phyloP scores from a whole-genome alignment of 2,329 filamentous ascomycete genomes.

The Nothophoma quercina region DNA sequence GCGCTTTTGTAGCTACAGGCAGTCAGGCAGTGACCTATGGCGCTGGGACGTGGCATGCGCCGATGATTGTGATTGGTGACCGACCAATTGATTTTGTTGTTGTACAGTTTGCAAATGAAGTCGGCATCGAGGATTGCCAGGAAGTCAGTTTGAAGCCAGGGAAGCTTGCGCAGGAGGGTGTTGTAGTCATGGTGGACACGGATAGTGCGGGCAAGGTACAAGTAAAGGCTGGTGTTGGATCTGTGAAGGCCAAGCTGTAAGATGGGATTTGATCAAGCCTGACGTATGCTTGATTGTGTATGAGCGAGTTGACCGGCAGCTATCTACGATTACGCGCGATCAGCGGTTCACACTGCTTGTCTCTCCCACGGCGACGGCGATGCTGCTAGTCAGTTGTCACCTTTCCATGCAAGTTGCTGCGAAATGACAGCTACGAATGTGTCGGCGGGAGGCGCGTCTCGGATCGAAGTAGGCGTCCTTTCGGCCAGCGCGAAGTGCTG shows the following conservation, averaged over 20 bases:
- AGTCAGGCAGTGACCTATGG: constrained; percentile 90
- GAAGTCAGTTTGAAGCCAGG: constrained; percentile 64
- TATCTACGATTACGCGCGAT: too few relatives aligned
- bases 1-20: constrained; percentile 79
- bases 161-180: constrained; percentile 38
- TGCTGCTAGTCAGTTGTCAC: too few relatives aligned
- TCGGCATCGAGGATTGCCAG: constrained; percentile 86
- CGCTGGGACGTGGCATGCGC: constrained; percentile 93
- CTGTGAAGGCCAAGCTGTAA: constrained; percentile 42
- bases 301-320: too few relatives aligned
- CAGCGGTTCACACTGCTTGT: too few relatives aligned
- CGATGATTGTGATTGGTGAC: constrained; percentile 85
- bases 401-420: too few relatives aligned
- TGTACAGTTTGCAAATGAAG: constrained; percentile 85
- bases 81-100: constrained; percentile 80
- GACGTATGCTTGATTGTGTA: too few relatives aligned
- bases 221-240: constrained; percentile 45
- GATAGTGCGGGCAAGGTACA: constrained; percentile 43
- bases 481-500: too few relatives aligned
- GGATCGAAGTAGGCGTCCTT: too few relatives aligned
- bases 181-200: constrained; percentile 45
- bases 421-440: too few relatives aligned
- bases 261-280: too few relatives aligned
- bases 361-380: too few relatives aligned
- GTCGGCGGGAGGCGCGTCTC: too few relatives aligned